Base-by-base conservation (phyloP, 2,329 filamentous ascomycete genomes). In the Alternaria sp. region DNA sequence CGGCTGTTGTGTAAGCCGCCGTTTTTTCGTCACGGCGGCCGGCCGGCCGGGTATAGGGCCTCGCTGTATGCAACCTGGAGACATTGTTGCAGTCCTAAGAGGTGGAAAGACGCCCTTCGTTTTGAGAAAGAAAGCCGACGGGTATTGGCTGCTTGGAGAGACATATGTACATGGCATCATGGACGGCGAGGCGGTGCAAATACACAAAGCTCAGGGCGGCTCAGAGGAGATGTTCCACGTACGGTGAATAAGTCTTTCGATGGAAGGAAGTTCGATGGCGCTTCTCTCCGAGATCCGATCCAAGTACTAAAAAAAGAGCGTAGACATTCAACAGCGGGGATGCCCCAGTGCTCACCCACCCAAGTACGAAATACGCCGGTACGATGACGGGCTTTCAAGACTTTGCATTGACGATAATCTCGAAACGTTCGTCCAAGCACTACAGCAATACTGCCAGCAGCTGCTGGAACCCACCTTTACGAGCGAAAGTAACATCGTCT, bases 401-500 rank as follows among this genome's bases (percentile, higher is more conserved):
- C 19, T 12, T n/a, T 36, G 44, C 44, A 19, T 47, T 49, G 26
- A 26, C 44, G 32, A 49, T 21, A 7, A n/a, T 43, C 21, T 57
- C 28, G 10, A 57, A 57, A 12, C 5, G 19, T n/a, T 28, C 13
- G 15, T 25, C 44, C 43, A 40, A 40, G 44, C 15, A 49, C 6
- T 32, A 13, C 26, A 13, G 43, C 43, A 56, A 25, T 5, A 26
- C 45, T 40, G 23, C 23, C 43, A 17, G 30, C 4, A 15, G 54
- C 44, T 57, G n/a, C 36, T 28, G 21, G 1, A 49, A 40, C 15
- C 45, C 44, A 43, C 28, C 28, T 25, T 40, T 57, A 50, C 54
- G 44, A 57, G n/a, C 11, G 54, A 25, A 57, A 26, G 54, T 28
- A 57, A 49, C 54, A 49, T 57, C 9, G 44, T 28, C 19, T n/a